These are phyloP conservation scores for Dactylellina cionopaga DNA, from an alignment of 2,329 filamentous ascomycete species.

Conservation along the genomic window DNA sequence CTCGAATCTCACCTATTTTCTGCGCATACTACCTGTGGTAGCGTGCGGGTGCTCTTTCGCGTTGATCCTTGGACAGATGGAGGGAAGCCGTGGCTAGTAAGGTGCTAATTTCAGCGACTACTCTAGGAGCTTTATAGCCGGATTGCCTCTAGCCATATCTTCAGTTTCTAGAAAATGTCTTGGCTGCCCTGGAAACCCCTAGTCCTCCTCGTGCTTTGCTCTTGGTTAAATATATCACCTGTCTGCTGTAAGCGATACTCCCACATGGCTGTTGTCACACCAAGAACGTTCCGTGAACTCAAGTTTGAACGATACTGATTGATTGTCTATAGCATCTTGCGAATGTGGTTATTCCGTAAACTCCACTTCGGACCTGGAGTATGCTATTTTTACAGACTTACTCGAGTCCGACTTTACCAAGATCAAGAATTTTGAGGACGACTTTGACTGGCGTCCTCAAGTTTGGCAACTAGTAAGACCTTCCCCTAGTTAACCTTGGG, in stretches of 20 bases:
- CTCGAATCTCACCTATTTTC: too few species aligned
- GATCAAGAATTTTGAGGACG: conserved; percentile 63
- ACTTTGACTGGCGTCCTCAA: conserved; percentile 73
- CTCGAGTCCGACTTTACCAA: conserved; percentile 78
- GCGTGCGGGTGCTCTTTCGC: too few species aligned
- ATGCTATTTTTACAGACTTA: conserved; percentile 72
- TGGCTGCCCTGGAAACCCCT: background rate
- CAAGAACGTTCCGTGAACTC: too few species aligned
- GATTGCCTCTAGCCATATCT: too few species aligned
- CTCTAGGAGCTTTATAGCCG: too few species aligned
- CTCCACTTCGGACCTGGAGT: conserved; percentile 61
- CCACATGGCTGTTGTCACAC: too few species aligned
- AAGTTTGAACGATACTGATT: background rate
- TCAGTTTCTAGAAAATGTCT: conserved; percentile 2
- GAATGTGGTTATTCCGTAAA: conserved; percentile 76
- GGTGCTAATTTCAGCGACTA: too few species aligned
- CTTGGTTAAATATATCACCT: conserved; percentile 1
- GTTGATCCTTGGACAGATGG: too few species aligned
- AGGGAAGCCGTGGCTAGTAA: too few species aligned
- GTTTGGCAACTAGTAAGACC: conserved; percentile 68
- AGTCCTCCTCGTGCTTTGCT: background rate
- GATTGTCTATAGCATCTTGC: conserved; percentile 62
- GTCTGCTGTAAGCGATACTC: conserved; percentile 2
- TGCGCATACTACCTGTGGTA: too few species aligned
- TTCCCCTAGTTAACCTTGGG: background rate